phyloP scores from a whole-genome alignment of 2,329 filamentous ascomycete genomes.

The Fusarium solani-melongenae region DNA sequence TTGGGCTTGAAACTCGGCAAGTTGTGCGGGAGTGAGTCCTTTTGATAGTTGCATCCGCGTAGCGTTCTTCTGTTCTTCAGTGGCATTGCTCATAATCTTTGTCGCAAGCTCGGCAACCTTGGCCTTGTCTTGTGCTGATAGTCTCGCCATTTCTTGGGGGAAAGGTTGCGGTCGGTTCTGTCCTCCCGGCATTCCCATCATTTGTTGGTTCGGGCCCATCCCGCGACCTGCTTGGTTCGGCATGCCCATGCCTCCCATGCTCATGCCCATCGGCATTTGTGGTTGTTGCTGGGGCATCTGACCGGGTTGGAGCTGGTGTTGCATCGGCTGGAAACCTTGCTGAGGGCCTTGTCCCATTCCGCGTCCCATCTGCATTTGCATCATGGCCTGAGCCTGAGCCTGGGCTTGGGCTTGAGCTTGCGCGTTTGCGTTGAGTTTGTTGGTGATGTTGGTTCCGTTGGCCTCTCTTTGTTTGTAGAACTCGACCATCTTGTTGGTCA shows the following conservation, averaged over 20 bases:
- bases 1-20: conserved; percentile 57
- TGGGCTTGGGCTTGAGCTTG: conserved; percentile 55
- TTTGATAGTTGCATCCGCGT: conserved; percentile 48
- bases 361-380: conserved; percentile 66
- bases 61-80: conserved; percentile 61
- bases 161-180: conserved; percentile 47
- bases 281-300: conserved; percentile 59
- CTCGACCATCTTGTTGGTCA: conserved; percentile 59
- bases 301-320: conserved; percentile 68
- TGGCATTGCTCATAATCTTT: conserved; percentile 52
- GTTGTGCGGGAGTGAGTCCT: conserved; percentile 55
- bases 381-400: conserved; percentile 57
- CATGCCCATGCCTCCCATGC: conserved; percentile 48
- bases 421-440: conserved; percentile 59
- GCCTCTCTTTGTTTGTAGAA: conserved; percentile 62
- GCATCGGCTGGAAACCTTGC: conserved; percentile 67
- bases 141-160: conserved; percentile 50
- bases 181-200: conserved; percentile 51
- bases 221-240: conserved; percentile 51
- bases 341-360: conserved; percentile 62
- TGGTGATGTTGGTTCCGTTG: conserved; percentile 61
- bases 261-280: conserved; percentile 45
- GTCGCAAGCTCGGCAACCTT: conserved; percentile 59
- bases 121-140: conserved; percentile 57
- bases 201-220: conserved; percentile 57